These are phyloP conservation scores for Aspergillus coremiiformis DNA, from an alignment of 495 filamentous ascomycete genomes.

Conservation along the genomic window DNA sequence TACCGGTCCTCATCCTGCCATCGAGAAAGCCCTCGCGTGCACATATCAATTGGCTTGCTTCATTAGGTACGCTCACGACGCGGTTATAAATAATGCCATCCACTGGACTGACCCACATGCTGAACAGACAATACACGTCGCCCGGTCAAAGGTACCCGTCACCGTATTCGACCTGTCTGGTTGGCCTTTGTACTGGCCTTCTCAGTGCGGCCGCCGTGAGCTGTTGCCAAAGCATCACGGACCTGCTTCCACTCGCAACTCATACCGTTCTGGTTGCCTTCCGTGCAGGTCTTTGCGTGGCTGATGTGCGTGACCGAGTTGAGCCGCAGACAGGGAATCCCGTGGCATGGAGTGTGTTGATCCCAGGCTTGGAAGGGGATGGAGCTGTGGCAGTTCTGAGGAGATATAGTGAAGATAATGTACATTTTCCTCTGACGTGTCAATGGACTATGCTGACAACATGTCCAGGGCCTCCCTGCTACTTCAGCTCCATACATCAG, in stretches of 20 bases:
- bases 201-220: constrained; percentile 9
- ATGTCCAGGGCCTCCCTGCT: constrained; percentile 44
- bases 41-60: background rate
- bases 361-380: constrained; percentile 9
- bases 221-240: background rate
- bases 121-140: background rate
- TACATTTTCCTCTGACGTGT: constrained; percentile 49
- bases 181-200: constrained; percentile 10
- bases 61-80: background rate
- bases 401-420: constrained; percentile 57
- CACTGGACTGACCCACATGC: background rate
- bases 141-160: constrained; percentile 1
- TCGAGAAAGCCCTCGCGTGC: background rate
- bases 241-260: constrained; percentile 8
- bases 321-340: background rate
- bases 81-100: background rate
- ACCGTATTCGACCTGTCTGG: background rate
- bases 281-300: constrained; percentile 1
- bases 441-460: constrained; percentile 27
- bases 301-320: background rate
- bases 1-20: background rate
- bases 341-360: constrained; percentile 3
- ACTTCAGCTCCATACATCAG: constrained; percentile 64
- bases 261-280: constrained; percentile 8
- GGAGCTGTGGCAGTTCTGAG: constrained; percentile 23